A percentile compares a stretch with the other conserved stretches of the same genome.
phyloP scores from a whole-genome alignment of 495 filamentous ascomycete species.

The Chaetomidium leptoderma region DNA sequence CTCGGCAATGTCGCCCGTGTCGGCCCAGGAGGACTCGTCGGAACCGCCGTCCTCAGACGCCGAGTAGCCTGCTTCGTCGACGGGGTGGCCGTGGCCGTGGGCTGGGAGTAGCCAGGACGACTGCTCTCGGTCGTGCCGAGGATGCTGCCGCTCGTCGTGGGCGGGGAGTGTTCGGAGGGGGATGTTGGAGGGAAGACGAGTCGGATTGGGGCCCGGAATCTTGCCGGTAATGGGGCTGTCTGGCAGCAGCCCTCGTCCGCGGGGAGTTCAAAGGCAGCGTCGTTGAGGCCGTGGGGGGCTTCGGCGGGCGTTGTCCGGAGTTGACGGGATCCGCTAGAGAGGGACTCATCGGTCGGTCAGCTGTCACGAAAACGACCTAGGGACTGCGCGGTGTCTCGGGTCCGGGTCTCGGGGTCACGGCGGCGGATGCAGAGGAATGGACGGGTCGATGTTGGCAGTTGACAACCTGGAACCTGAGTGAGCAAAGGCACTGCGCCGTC shows the following conservation, averaged over 20 bases:
- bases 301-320: background rate
- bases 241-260: slow-evolving; percentile 57
- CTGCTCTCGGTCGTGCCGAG: slow-evolving; percentile 26
- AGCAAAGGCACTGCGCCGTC: background rate
- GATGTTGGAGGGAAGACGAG: slow-evolving; percentile 57
- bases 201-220: slow-evolving; percentile 51
- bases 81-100: slow-evolving; percentile 33
- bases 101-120: slow-evolving; percentile 41
- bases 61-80: slow-evolving; percentile 29
- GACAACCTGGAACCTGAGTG: background rate
- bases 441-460: slow-evolving; percentile 10
- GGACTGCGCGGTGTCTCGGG: background rate
- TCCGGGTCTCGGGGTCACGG: slow-evolving; percentile 9
- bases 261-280: slow-evolving; percentile 18
- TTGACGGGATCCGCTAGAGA: slow-evolving; percentile 20
- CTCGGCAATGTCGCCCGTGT: slow-evolving; percentile 89
- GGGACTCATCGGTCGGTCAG: slow-evolving; percentile 23
- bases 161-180: slow-evolving; percentile 55
- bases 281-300: background rate
- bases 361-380: background rate
- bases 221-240: slow-evolving; percentile 53
- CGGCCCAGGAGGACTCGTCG: slow-evolving; percentile 71
- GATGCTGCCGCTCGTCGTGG: slow-evolving; percentile 27
- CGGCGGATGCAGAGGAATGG: slow-evolving; percentile 12
- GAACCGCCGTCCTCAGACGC: slow-evolving; percentile 42